Conservation (phyloP, 2,329 filamentous ascomycete species). For the Scytalidium lignicola region DNA sequence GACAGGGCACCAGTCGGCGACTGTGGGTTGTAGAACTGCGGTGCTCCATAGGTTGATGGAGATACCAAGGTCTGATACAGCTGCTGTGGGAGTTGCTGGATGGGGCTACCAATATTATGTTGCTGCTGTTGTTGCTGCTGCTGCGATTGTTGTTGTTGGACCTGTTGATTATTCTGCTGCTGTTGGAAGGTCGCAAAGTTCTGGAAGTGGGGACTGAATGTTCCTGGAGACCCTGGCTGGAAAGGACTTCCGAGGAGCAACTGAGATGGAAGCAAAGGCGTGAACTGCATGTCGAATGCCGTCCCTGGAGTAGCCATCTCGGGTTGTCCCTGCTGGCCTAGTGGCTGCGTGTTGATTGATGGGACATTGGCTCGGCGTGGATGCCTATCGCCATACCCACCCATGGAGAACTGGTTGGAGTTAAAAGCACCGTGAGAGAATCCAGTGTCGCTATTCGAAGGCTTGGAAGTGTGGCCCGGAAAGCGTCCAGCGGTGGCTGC, state of each 20-base stretch:
- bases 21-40: slow-evolving; percentile 79
- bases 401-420: slow-evolving; percentile 67
- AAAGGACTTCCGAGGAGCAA: slow-evolving; percentile 93
- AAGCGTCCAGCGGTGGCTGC: slow-evolving; percentile 55
- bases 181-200: slow-evolving; percentile 74
- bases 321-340: slow-evolving; percentile 47
- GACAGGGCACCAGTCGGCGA: slow-evolving; percentile 77
- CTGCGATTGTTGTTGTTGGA: background rate
- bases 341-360: slow-evolving; percentile 80
- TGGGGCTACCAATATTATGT: slow-evolving; percentile 65
- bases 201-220: slow-evolving; percentile 91
- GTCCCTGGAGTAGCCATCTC: slow-evolving; percentile 85
- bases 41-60: slow-evolving; percentile 74
- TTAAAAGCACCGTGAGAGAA: slow-evolving; percentile 92
- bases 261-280: slow-evolving; percentile 89
- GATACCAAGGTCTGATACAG: slow-evolving; percentile 82
- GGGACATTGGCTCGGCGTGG: slow-evolving; percentile 81
- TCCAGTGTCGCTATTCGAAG: slow-evolving; percentile 76
- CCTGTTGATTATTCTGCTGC: slow-evolving; percentile 33
- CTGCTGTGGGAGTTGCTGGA: slow-evolving; percentile 75
- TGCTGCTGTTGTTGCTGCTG: slow-evolving; percentile 45
- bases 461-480: slow-evolving; percentile 69
- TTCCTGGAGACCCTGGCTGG: slow-evolving; percentile 86
- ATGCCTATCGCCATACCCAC: slow-evolving; percentile 82
- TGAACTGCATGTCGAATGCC: slow-evolving; percentile 97